Conservation (phyloP, 371 early-diverging fungal genomes). For the Saksenaea oblongispora region DNA sequence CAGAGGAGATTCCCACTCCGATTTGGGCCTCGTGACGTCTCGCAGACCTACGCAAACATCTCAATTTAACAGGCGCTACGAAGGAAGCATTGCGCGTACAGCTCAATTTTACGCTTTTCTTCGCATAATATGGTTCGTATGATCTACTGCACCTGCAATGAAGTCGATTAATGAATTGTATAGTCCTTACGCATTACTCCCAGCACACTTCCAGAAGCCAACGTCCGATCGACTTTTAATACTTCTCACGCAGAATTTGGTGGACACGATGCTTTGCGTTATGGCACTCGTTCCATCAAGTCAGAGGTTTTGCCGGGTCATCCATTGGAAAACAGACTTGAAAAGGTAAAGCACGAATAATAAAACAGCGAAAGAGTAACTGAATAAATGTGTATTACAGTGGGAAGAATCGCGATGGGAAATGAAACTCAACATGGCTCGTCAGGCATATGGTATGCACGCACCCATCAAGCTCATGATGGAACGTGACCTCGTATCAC, state of each 20-base stretch:
- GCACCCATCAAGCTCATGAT: slow-evolving; percentile 89
- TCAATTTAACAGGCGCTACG: too few species aligned
- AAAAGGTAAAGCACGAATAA: slow-evolving; percentile 45
- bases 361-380: not conserved
- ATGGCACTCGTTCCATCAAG: slow-evolving; percentile 77
- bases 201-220: slow-evolving; percentile 42
- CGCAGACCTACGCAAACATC: too few species aligned
- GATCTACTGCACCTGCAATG: not conserved
- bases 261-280: slow-evolving; percentile 83
- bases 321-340: slow-evolving; percentile 78
- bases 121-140: not conserved
- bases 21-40: too few species aligned
- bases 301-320: slow-evolving; percentile 71
- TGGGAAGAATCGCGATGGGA: slow-evolving; percentile 85
- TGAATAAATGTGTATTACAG: slow-evolving; percentile 34
- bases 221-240: slow-evolving; percentile 45
- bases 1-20: too few species aligned
- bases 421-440: slow-evolving; percentile 77
- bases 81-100: too few species aligned
- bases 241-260: slow-evolving; percentile 72
- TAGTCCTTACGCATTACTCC: slow-evolving; percentile 50
- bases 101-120: not conserved
- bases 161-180: not conserved
- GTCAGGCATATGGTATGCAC: slow-evolving; percentile 83
- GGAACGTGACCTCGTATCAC: slow-evolving; percentile 76